Evolutionary conservation across 2,329 filamentous ascomycete genomes (phyloP).

Genomic region (Mycosphaerella sp.): DNA sequence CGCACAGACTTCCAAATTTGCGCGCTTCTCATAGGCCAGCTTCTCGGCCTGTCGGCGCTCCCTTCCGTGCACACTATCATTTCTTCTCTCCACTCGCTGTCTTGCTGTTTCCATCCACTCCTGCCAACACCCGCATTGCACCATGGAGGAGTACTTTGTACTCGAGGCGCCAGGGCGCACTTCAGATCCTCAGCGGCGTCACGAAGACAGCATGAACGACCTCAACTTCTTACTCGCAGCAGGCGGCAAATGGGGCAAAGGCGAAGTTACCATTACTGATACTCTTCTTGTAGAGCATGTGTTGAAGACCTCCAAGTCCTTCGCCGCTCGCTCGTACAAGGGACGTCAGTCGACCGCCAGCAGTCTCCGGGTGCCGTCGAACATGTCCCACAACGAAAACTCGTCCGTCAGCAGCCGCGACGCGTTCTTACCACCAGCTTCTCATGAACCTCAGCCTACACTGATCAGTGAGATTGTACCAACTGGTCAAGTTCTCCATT

Average conservation of each 20-base stretch:
- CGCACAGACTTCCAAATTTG: background rate
- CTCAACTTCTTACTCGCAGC: too few relatives aligned
- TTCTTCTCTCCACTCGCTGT: constrained; percentile 1
- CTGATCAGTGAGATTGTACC: constrained; percentile 33
- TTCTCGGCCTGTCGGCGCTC: constrained; percentile 10
- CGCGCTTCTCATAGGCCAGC: constrained; percentile 4
- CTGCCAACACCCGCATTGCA: constrained; percentile 1
- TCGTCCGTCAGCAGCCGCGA: constrained; percentile 22
- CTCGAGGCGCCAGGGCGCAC: background rate
- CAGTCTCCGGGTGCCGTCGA: constrained; percentile 27
- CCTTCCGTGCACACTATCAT: constrained; percentile 3
- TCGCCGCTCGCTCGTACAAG: constrained; percentile 33
- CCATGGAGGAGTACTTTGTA: background rate
- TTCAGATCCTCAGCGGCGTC: too few relatives aligned
- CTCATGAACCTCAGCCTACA: constrained; percentile 12
- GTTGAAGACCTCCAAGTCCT: constrained; percentile 35
- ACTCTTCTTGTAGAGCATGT: constrained; percentile 32
- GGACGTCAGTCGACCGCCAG: constrained; percentile 30
- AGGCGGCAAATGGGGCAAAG: too few relatives aligned
- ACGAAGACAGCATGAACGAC: too few relatives aligned
- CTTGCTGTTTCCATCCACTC: constrained; percentile 1
- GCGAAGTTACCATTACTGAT: constrained; percentile 16
- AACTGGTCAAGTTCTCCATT: constrained; percentile 30
- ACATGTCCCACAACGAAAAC: constrained; percentile 32
- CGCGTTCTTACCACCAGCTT: constrained; percentile 12